Base-by-base conservation (phyloP, 176 grass and related monocot species). In the Elaeis guineensis region DNA sequence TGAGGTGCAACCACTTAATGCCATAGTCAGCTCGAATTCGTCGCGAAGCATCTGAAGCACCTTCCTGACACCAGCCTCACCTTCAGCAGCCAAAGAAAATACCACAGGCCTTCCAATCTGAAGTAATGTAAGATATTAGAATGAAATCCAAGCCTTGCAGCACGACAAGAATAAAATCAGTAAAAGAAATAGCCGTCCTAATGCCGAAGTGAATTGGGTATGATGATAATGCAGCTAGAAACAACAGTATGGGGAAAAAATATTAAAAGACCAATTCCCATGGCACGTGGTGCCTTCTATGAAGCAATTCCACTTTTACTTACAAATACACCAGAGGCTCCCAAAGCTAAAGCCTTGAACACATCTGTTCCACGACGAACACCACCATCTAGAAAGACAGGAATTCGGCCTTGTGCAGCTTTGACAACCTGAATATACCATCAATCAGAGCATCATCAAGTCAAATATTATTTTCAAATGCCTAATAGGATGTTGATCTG, bases 351-450 rank as follows among this genome's bases (percentile, higher is more conserved):
- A 25, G 93, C 87, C 81, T 98, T 98, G 73, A 98, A 98, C 17
- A 92, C 93, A 57, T 98, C 93, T 12, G 93, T 98, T 52, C 93
- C 93, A 17, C 93, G 87, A 26, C 93, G 93, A 48, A 92, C 84
- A 23, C 93, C 93, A 19, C 93, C 93, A 76, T 98, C 93, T 5
- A 98, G 67, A 71, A 98, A 92, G 3, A 98, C 88, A 15, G 93
- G 93, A 78, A 92, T n/a, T 77, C 78, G 85, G 19, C 93, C 87
- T 25, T 77, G 79, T 50, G 93, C 84, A 16, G 73, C 87, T 79
- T 59, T 86, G 1, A 86, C 87, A 16, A 98, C 89, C 84, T 86
- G 63, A 30, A 66, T 69, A 51, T 51, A 69, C 17, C 8, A 14
- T 28, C 60, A 69, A 21, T 15, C 53, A 62, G 6, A 44, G 35